Evolutionary conservation across 441 rosid species (phyloP).

Genomic region (Mallotus repandus): DNA sequence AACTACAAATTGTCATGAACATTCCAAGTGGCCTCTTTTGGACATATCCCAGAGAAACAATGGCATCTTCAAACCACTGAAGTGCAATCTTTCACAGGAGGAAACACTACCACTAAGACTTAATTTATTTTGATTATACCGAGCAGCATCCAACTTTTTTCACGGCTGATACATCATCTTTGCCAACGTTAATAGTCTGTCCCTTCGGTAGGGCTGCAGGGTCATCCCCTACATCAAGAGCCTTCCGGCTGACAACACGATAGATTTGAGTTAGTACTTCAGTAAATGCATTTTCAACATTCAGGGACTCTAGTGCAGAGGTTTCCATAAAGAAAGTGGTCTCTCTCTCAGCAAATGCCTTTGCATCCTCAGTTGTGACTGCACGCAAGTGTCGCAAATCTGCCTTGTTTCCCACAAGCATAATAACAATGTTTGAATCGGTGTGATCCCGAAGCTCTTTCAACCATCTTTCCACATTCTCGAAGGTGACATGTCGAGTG

Average conservation of each 20-base stretch:
- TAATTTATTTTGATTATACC: slow-evolving; percentile 6
- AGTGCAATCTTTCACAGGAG: slow-evolving; percentile 11
- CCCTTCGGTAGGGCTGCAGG: slow-evolving; percentile 65
- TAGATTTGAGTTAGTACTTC: slow-evolving; percentile 86
- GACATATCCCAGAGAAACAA: slow-evolving; percentile 10
- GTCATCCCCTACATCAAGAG: slow-evolving; percentile 66
- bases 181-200: slow-evolving; percentile 61
- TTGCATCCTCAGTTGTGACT: slow-evolving; percentile 73
- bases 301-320: slow-evolving; percentile 73
- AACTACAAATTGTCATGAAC: slow-evolving; percentile 10
- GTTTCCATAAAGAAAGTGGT: slow-evolving; percentile 87
- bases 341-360: slow-evolving; percentile 72
- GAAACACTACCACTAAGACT: slow-evolving; percentile 10
- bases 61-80: slow-evolving; percentile 23
- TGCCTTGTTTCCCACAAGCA: slow-evolving; percentile 85
- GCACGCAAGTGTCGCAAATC: slow-evolving; percentile 86
- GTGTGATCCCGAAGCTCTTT: slow-evolving; percentile 84
- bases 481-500: slow-evolving; percentile 80
- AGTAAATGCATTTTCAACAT: slow-evolving; percentile 75
- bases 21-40: slow-evolving; percentile 1
- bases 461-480: slow-evolving; percentile 79
- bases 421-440: slow-evolving; percentile 82
- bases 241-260: slow-evolving; percentile 76
- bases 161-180: slow-evolving; percentile 79
- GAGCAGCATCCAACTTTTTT: slow-evolving; percentile 85